These are phyloP conservation scores for Xylaria acuta DNA, from an alignment of 495 filamentous ascomycete genomes.

Conservation along the genomic window DNA sequence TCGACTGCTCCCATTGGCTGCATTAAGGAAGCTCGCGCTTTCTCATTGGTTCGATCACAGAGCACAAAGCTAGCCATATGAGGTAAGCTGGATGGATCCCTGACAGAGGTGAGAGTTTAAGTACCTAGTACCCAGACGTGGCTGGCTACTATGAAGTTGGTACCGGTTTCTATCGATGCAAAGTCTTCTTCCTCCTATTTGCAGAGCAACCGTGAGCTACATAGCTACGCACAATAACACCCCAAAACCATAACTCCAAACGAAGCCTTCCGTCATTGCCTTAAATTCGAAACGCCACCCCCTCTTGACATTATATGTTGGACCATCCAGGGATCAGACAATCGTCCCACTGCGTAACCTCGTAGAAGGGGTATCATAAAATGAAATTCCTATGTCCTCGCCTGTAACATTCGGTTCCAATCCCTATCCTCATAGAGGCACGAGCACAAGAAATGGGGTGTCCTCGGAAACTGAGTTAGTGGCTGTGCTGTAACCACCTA, in stretches of 20 bases:
- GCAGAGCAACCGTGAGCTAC: conserved; percentile 3
- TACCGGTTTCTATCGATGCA: background rate
- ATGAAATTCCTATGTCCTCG: conserved; percentile 15
- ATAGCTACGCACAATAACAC: background rate
- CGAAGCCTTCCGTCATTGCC: background rate
- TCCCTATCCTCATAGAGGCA: conserved; percentile 54
- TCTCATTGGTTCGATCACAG: conserved; percentile 4
- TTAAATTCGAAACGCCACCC: conserved; percentile 9
- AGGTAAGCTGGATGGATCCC: background rate
- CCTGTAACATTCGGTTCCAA: conserved; percentile 53
- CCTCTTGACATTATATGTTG: background rate
- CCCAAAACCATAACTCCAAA: background rate
- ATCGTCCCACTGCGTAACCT: conserved; percentile 6
- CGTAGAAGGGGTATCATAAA: conserved; percentile 17
- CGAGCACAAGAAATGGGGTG: too few relatives aligned
- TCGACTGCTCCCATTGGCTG: conserved; percentile 6
- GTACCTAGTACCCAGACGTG: too few relatives aligned
- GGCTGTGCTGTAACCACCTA: conserved; percentile 50
- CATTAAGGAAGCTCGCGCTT: background rate
- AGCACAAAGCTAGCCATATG: background rate
- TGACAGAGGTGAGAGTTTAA: background rate
- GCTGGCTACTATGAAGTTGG: background rate
- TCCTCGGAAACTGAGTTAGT: conserved; percentile 30
- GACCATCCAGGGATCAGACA: background rate
- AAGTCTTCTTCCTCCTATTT: background rate